phyloP scores from a whole-genome alignment of 1,284 basidiomycete species.

The Lignosus rhinocerotis region DNA sequence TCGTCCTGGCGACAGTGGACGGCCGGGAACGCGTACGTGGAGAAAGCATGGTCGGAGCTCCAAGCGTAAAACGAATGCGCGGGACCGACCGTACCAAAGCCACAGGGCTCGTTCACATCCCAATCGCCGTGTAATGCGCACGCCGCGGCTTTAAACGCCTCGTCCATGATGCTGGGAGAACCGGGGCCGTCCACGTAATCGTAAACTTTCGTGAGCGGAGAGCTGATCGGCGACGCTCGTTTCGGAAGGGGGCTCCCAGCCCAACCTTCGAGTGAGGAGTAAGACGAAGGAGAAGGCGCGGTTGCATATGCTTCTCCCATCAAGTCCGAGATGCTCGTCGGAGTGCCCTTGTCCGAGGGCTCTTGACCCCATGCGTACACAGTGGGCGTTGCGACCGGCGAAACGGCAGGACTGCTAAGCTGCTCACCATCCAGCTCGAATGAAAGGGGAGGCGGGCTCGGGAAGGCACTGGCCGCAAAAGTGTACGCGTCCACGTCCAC shows the following conservation, averaged over 20 bases:
- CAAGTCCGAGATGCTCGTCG: constrained; percentile 17
- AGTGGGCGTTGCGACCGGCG: constrained; percentile 21
- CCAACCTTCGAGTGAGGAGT: constrained; percentile 35
- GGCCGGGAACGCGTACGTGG: constrained; percentile 6
- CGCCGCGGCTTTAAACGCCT: constrained; percentile 31
- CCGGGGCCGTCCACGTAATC: constrained; percentile 22
- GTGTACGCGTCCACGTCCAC: constrained; percentile 9
- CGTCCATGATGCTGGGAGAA: constrained; percentile 28
- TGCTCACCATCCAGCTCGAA: constrained; percentile 25
- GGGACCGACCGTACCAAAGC: constrained; percentile 9
- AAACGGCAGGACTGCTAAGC: constrained; percentile 23
- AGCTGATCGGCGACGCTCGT: constrained; percentile 14
- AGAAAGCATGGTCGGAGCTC: constrained; percentile 6
- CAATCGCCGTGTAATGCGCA: constrained; percentile 25
- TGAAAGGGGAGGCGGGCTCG: constrained; percentile 23
- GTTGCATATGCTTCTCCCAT: constrained; percentile 19
- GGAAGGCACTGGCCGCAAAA: constrained; percentile 13
- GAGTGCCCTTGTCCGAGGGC: constrained; percentile 12
- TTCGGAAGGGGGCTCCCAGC: constrained; percentile 27
- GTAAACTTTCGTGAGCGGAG: constrained; percentile 14
- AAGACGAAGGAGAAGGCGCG: constrained; percentile 25
- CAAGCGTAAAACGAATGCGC: constrained; percentile 13
- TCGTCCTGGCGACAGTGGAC: constrained; percentile 27
- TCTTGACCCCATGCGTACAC: constrained; percentile 12
- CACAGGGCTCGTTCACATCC: constrained; percentile 12